Percentiles rank a stretch among this genome's conserved stretches.
Evolutionary conservation across 1,139 yeast genomes (phyloP).

Genomic region (Scheffersomyces parashehatae): DNA sequence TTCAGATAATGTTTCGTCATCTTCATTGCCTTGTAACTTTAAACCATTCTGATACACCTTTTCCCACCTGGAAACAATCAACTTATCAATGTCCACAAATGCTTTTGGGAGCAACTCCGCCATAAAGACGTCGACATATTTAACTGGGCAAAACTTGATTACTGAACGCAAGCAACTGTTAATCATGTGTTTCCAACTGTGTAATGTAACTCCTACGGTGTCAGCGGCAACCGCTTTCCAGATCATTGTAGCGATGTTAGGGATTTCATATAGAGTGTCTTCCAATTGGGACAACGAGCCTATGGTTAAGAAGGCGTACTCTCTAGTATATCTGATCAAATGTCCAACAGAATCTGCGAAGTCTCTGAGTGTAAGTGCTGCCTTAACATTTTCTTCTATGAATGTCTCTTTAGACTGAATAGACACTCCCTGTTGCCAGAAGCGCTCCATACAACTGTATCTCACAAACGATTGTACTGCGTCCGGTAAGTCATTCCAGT

Average conservation of each 20-base stretch:
- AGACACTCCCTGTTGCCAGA: constrained; percentile 98
- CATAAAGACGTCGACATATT: constrained; percentile 69
- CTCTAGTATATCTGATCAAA: constrained; percentile 90
- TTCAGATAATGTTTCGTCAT: constrained; percentile 85
- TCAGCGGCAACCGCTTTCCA: constrained; percentile 90
- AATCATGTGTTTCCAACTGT: constrained; percentile 96
- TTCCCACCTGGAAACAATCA: constrained; percentile 75
- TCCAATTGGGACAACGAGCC: constrained; percentile 91
- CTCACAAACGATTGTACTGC: constrained; percentile 90
- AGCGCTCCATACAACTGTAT: constrained; percentile 86
- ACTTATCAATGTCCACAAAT: constrained; percentile 67
- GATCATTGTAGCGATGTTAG: constrained; percentile 70
- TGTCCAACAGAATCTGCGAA: constrained; percentile 99
- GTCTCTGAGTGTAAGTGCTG: constrained; percentile 89
- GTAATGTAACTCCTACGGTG: constrained; percentile 82
- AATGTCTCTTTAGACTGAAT: constrained; percentile 93
- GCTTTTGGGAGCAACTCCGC: constrained; percentile 74
- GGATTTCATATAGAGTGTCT: constrained; percentile 84
- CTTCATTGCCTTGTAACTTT: constrained; percentile 66
- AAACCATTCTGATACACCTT: constrained; percentile 69
- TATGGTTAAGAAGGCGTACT: constrained; percentile 87
- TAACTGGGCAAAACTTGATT: constrained; percentile 82
- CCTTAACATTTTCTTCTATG: constrained; percentile 90
- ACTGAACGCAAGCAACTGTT: constrained; percentile 86
- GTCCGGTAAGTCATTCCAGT: constrained; percentile 84